These are phyloP conservation scores for Selenicereus undatus DNA, from an alignment of 148 eudicot genomes.

Conservation along the genomic window DNA sequence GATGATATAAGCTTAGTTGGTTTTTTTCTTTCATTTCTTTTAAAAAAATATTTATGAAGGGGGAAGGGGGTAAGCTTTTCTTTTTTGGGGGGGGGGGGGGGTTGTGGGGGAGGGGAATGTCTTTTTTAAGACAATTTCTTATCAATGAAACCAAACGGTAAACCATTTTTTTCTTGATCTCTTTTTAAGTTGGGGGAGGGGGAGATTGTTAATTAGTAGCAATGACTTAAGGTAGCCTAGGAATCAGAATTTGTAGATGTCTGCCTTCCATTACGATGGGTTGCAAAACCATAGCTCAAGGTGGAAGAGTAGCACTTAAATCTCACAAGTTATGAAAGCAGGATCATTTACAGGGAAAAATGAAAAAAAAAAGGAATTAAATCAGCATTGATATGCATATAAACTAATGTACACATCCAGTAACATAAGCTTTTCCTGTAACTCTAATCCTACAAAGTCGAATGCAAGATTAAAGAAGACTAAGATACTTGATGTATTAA, in stretches of 20 bases:
- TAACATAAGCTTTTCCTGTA: not conserved
- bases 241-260: not conserved
- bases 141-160: too few species aligned
- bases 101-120: too few species aligned
- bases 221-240: not conserved
- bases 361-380: not conserved
- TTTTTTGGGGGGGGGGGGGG: too few species aligned
- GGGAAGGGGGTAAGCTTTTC: too few species aligned
- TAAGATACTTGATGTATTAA: not conserved
- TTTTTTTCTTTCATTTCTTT: too few species aligned
- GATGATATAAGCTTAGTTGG: too few species aligned
- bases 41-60: too few species aligned
- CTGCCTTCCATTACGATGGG: not conserved
- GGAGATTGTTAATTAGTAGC: too few species aligned
- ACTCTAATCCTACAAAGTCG: not conserved
- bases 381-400: not conserved
- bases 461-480: not conserved
- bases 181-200: too few species aligned
- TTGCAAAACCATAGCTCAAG: not conserved
- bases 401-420: not conserved
- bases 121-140: too few species aligned
- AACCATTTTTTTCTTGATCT: too few species aligned
- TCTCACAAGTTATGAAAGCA: not conserved
- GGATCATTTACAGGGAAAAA: not conserved
- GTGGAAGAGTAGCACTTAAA: not conserved